Conservation (phyloP, 1,284 basidiomycete genomes). For the Cutaneotrichosporon arboriforme region DNA sequence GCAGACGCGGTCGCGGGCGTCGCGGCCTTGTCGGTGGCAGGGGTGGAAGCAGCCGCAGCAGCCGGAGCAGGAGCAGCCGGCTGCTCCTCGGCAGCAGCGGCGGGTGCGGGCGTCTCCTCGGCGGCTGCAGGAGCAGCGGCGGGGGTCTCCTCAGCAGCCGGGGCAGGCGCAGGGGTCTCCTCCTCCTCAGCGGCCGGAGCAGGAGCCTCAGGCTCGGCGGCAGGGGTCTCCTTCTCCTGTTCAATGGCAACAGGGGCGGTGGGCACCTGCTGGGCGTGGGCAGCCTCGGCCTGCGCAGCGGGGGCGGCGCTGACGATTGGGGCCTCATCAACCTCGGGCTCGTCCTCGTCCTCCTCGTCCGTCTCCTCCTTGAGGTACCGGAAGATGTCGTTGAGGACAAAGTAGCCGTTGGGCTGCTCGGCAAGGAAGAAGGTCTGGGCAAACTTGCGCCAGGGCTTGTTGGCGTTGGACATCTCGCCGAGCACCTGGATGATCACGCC, state of each 20-base stretch:
- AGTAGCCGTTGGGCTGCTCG: conserved; percentile 98
- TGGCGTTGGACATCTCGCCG: conserved; percentile 93
- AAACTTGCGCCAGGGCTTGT: conserved; percentile 89
- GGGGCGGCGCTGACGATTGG: conserved; percentile 26
- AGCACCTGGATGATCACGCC: conserved; percentile 99
- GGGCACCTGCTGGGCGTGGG: conserved; percentile 25
- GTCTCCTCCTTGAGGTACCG: conserved; percentile 95
- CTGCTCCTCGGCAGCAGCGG: conserved; percentile 15
- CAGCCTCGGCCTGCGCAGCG: conserved; percentile 20
- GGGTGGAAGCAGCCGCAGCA: conserved; percentile 36
- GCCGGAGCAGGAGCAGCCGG: conserved; percentile 18
- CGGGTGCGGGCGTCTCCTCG: conserved; percentile 13
- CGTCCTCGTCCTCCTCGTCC: conserved; percentile 72
- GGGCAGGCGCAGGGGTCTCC: conserved; percentile 21
- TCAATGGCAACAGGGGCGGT: conserved; percentile 32
- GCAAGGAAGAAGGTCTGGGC: conserved; percentile 99
- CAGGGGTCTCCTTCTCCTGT: conserved; percentile 28
- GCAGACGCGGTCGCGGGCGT: conserved; percentile 30
- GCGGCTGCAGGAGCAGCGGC: conserved; percentile 2
- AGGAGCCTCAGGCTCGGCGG: conserved; percentile 18
- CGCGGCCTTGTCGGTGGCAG: conserved; percentile 47
- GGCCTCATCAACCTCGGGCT: conserved; percentile 28
- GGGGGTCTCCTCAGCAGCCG: conserved; percentile 20
- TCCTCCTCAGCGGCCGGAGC: conserved; percentile 11
- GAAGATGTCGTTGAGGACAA: conserved; percentile 99